Conservation (phyloP, 371 early-diverging fungal species). For the Enterospora canceri region DNA sequence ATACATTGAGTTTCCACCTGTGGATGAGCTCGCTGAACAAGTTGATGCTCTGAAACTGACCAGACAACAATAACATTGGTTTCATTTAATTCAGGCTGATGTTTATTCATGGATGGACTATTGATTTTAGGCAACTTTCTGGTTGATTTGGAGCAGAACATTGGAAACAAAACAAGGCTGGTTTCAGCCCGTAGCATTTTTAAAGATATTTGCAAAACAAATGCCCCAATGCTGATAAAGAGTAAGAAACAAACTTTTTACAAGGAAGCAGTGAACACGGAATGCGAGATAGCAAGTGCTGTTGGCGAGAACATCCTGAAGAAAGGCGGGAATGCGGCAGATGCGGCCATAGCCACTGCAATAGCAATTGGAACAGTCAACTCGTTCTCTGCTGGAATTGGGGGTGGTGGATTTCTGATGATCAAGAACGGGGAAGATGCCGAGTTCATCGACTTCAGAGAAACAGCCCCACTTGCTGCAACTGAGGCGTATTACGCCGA, state of each 20-base stretch:
- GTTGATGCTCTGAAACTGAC: no score
- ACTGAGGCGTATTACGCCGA: conserved; percentile 63
- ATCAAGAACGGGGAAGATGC: conserved; percentile 51
- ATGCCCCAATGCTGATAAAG: no score
- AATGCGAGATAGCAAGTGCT: conserved; percentile 67
- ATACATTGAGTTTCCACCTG: neutral
- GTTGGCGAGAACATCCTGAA: conserved; percentile 68
- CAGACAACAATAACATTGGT: no score
- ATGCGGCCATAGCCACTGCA: conserved; percentile 79
- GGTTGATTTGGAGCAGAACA: no score
- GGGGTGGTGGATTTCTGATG: conserved; percentile 92
- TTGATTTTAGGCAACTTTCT: no score
- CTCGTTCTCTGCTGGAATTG: conserved; percentile 81
- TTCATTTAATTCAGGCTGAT: no score
- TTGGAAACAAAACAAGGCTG: no score
- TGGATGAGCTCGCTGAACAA: neutral
- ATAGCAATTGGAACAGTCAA: conserved; percentile 81
- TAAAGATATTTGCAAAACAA: no score
- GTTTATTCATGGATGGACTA: no score
- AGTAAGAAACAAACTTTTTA: no score
- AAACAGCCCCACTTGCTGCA: conserved; percentile 70
- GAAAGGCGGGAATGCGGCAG: conserved; percentile 82
- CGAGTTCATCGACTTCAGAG: conserved; percentile 62
- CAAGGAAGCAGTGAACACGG: conserved; percentile 60
- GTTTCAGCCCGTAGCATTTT: no score